These are phyloP conservation scores for Nannochloropsis limnetica DNA, from an alignment of 352 stramenopile species.

Conservation along the genomic window DNA sequence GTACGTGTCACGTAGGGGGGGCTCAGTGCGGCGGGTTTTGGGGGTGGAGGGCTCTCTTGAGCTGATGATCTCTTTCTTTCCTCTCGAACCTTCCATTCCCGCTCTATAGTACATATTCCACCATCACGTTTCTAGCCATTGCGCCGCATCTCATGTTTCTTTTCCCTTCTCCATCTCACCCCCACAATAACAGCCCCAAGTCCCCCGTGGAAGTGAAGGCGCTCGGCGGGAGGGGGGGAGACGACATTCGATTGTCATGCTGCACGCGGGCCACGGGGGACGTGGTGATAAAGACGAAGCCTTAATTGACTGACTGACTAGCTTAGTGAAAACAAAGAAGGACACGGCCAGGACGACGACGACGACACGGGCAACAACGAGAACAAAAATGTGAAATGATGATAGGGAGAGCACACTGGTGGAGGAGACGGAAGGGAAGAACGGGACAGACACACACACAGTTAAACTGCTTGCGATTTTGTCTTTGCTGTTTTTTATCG, in stretches of 20 bases:
- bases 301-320: slow-evolving; percentile 40
- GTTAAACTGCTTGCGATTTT: no score
- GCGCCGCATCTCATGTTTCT: background rate
- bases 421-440: background rate
- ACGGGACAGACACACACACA: background rate
- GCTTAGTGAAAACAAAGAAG: background rate
- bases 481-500: background rate
- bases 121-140: background rate
- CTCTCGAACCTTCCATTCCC: no score
- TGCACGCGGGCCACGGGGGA: slow-evolving; percentile 51
- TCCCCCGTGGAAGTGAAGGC: slow-evolving; percentile 53
- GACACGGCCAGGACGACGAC: background rate
- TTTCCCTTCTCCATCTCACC: background rate
- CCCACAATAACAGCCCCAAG: slow-evolving; percentile 48
- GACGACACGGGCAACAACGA: background rate
- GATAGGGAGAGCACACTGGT: background rate
- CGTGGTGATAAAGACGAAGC: slow-evolving; percentile 54
- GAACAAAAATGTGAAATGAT: background rate
- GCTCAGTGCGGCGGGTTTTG: background rate
- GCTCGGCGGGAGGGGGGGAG: slow-evolving; percentile 47
- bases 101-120: background rate
- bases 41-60: no score
- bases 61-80: no score
- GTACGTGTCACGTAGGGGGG: background rate
- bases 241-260: slow-evolving; percentile 51